phyloP scores from a whole-genome alignment of 805 yeast species.

The Zygosaccharomyces gambellarensis region DNA sequence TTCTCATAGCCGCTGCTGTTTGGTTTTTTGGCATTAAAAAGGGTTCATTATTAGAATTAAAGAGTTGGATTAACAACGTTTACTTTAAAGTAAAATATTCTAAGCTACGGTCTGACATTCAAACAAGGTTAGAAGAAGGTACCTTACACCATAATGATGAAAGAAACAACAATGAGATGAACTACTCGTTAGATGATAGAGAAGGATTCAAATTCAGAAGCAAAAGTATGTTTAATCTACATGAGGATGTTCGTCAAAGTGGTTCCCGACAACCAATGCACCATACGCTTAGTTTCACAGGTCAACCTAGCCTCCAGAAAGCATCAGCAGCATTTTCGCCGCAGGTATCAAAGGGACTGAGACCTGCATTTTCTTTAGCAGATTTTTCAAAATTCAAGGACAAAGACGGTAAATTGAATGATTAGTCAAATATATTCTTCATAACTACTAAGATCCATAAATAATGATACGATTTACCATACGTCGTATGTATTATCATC shows the following conservation, averaged over 20 bases:
- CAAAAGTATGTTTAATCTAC: conserved; percentile 29
- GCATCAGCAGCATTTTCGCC: conserved; percentile 7
- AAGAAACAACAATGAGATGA: conserved; percentile 1
- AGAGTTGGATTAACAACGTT: conserved; percentile 3
- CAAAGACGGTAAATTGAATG: conserved; percentile 16
- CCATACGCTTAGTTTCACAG: background rate
- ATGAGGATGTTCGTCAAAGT: conserved; percentile 7
- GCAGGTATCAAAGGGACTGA: conserved; percentile 11
- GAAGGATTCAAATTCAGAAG: conserved; percentile 24
- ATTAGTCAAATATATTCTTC: conserved; percentile 2
- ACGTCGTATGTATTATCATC: background rate
- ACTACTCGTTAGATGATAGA: conserved; percentile 9
- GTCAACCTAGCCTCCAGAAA: conserved; percentile 6
- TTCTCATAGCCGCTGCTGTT: conserved; percentile 2
- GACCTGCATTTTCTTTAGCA: conserved; percentile 26
- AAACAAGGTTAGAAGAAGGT: conserved; percentile 18
- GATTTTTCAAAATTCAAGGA: conserved; percentile 31
- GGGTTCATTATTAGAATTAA: background rate
- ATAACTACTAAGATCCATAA: background rate
- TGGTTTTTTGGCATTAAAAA: conserved; percentile 4
- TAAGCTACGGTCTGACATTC: conserved; percentile 11
- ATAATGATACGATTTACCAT: background rate
- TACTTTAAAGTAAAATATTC: conserved; percentile 9
- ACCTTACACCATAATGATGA: conserved; percentile 3
- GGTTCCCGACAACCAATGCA: conserved; percentile 4